Evolutionary conservation across 2,329 filamentous ascomycete species (phyloP).

Genomic region (Alternaria triticina): DNA sequence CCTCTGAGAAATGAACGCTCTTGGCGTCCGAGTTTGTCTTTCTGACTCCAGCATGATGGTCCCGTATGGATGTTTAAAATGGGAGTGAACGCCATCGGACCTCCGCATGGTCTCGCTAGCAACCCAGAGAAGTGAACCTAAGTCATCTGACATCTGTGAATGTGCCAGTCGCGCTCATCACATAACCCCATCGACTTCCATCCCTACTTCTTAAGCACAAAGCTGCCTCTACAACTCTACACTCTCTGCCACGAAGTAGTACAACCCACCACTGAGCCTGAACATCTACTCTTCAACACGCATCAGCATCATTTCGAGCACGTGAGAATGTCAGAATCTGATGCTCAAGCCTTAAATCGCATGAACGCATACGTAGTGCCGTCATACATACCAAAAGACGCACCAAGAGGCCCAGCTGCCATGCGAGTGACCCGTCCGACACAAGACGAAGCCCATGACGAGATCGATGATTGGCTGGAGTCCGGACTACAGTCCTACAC

Average conservation of each 20-base stretch:
- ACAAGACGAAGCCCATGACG: not conserved
- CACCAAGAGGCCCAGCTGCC: not conserved
- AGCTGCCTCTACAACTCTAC: not conserved
- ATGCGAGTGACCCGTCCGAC: not conserved
- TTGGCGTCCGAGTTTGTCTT: too few relatives aligned
- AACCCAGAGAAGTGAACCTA: not conserved
- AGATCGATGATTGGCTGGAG: not conserved
- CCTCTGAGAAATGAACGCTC: too few relatives aligned
- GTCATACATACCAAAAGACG: not conserved
- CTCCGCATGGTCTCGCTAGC: not conserved
- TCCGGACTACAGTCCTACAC: not conserved
- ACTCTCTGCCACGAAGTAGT: not conserved
- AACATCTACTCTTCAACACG: not conserved
- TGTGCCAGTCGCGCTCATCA: not conserved
- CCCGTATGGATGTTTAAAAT: not conserved
- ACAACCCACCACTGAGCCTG: not conserved
- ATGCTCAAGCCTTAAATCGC: too few relatives aligned
- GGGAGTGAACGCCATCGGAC: not conserved
- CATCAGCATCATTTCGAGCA: not conserved
- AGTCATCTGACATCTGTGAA: not conserved
- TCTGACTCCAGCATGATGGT: not conserved
- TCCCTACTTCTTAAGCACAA: not conserved
- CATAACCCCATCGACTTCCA: not conserved
- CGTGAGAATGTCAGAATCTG: too few relatives aligned
- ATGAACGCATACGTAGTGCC: not conserved